These are phyloP conservation scores for Claviceps quebecensis DNA, from an alignment of 2,329 filamentous ascomycete species.

Conservation along the genomic window DNA sequence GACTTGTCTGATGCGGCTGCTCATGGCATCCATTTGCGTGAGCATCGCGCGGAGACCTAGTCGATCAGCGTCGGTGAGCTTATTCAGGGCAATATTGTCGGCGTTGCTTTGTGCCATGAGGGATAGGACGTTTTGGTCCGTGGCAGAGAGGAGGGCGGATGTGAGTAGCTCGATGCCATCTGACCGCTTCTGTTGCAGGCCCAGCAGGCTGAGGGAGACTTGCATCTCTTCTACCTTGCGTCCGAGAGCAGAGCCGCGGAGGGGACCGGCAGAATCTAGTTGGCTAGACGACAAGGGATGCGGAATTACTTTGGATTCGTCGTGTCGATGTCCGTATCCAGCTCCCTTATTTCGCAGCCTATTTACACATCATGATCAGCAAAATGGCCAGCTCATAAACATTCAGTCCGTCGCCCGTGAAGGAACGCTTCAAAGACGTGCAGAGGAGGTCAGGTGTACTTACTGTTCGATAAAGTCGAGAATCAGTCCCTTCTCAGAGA, in stretches of 20 bases:
- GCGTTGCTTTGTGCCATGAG: slow-evolving; percentile 35
- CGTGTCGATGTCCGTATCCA: slow-evolving; percentile 20
- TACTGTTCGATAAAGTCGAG: slow-evolving; percentile 58
- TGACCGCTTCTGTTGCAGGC: slow-evolving; percentile 36
- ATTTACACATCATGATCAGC: slow-evolving; percentile 6
- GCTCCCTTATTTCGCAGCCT: slow-evolving; percentile 25
- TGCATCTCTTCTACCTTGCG: slow-evolving; percentile 49
- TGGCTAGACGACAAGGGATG: slow-evolving; percentile 13
- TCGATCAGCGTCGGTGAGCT: slow-evolving; percentile 29
- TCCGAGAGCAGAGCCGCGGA: slow-evolving; percentile 22
- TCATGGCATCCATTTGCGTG: slow-evolving; percentile 31
- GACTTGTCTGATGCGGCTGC: slow-evolving; percentile 25
- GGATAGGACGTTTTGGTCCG: slow-evolving; percentile 29
- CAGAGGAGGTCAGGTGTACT: slow-evolving; percentile 15
- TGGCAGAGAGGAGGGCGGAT: slow-evolving; percentile 39
- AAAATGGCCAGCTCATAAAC: not conserved
- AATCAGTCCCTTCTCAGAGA: slow-evolving; percentile 51
- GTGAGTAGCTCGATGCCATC: slow-evolving; percentile 40
- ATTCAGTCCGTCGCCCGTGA: too few species aligned
- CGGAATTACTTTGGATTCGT: slow-evolving; percentile 18
- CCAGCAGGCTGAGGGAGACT: slow-evolving; percentile 48
- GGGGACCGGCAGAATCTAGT: slow-evolving; percentile 8
- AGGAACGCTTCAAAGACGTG: not conserved
- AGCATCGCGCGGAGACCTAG: slow-evolving; percentile 34
- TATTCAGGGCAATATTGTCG: slow-evolving; percentile 24